These are phyloP conservation scores for Lasiosphaeria hispida DNA, from an alignment of 495 filamentous ascomycete genomes.

Conservation along the genomic window DNA sequence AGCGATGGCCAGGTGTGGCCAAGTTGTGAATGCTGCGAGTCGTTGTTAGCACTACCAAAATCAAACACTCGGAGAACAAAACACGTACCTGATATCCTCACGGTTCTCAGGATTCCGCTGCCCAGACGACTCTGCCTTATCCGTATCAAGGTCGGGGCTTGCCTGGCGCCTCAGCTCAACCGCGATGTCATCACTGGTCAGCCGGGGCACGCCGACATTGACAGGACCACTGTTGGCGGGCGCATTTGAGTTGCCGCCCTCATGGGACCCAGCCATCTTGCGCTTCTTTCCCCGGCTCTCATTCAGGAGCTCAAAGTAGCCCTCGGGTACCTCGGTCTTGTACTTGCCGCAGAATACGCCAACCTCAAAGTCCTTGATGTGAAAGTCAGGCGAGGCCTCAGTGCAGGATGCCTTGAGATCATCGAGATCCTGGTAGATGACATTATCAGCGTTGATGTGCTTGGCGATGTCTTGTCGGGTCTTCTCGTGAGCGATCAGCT, in stretches of 20 bases:
- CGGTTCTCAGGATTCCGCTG: slow-evolving; percentile 22
- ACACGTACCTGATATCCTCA: slow-evolving; percentile 32
- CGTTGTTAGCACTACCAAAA: background rate
- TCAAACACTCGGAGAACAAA: background rate
- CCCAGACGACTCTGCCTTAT: background rate
- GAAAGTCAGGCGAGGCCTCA: slow-evolving; percentile 58
- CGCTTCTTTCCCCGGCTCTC: slow-evolving; percentile 67
- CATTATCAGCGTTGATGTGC: slow-evolving; percentile 85
- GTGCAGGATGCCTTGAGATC: slow-evolving; percentile 80
- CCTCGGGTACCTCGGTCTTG: slow-evolving; percentile 75
- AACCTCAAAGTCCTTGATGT: slow-evolving; percentile 73
- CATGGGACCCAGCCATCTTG: slow-evolving; percentile 37
- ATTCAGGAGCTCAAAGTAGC: slow-evolving; percentile 87
- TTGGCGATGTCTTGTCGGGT: slow-evolving; percentile 65
- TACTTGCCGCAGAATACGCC: slow-evolving; percentile 95
- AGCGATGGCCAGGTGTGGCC: background rate
- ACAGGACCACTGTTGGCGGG: slow-evolving; percentile 25
- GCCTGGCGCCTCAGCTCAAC: too few relatives aligned
- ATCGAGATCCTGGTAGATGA: slow-evolving; percentile 85
- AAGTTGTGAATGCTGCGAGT: slow-evolving; percentile 8
- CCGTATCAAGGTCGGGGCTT: background rate
- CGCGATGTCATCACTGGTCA: too few relatives aligned
- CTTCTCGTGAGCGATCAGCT: slow-evolving; percentile 82
- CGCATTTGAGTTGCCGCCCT: background rate
- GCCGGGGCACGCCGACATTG: slow-evolving; percentile 12